These are phyloP conservation scores for Termitomyces sp. DNA, from an alignment of 768 basidiomycete genomes.

Conservation along the genomic window DNA sequence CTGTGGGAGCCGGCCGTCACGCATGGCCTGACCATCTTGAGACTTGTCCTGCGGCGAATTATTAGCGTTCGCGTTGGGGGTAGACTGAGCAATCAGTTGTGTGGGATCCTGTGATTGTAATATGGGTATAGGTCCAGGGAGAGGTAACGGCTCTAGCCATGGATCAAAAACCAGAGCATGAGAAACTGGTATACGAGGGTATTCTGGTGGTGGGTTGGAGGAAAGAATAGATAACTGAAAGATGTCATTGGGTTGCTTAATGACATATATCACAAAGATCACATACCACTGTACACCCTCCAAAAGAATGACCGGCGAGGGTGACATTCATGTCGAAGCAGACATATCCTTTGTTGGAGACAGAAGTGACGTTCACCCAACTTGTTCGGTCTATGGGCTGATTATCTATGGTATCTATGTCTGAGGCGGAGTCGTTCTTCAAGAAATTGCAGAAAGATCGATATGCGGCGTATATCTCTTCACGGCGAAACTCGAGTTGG, in stretches of 20 bases:
- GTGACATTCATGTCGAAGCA: slow-evolving; percentile 32
- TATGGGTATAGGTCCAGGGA: slow-evolving; percentile 49
- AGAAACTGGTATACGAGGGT: slow-evolving; percentile 48
- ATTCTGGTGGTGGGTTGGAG: slow-evolving; percentile 39
- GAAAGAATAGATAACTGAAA: slow-evolving; percentile 58
- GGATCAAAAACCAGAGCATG: slow-evolving; percentile 74
- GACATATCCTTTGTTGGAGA: slow-evolving; percentile 26
- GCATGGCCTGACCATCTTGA: neutral
- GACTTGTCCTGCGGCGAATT: slow-evolving; percentile 10
- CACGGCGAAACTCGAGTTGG: slow-evolving; percentile 68
- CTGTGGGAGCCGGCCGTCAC: slow-evolving; percentile 26
- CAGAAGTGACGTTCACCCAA: slow-evolving; percentile 33
- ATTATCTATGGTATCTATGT: slow-evolving; percentile 39
- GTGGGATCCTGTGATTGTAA: slow-evolving; percentile 1
- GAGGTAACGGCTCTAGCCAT: slow-evolving; percentile 76
- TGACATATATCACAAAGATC: neutral
- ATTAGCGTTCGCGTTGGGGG: slow-evolving; percentile 2
- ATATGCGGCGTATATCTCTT: slow-evolving; percentile 68
- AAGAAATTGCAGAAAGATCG: slow-evolving; percentile 58
- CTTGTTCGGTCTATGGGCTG: slow-evolving; percentile 34
- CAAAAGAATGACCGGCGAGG: slow-evolving; percentile 47
- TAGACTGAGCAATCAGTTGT: slow-evolving; percentile 12
- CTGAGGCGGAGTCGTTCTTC: slow-evolving; percentile 27
- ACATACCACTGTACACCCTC: slow-evolving; percentile 47
- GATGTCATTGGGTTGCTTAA: slow-evolving; percentile 5